Evolutionary conservation across 1,284 basidiomycete species (phyloP), one percentile per base, ranked within the genome.

Genomic region (Caloboletus inedulis): DNA sequence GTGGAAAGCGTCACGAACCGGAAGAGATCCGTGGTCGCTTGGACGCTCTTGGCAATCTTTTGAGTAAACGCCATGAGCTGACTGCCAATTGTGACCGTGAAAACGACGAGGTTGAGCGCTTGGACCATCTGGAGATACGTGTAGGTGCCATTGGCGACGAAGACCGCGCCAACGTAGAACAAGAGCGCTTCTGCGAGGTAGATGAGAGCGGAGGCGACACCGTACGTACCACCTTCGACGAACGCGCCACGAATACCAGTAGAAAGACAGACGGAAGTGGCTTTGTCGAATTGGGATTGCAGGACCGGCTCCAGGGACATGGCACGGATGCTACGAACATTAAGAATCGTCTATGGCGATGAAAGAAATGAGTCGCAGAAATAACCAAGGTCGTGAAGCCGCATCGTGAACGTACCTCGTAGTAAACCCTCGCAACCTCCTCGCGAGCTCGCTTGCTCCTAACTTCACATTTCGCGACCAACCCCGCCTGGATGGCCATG

Each of bases 41-140:
- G 85, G 9, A 85, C 76, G 33, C 88, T 81, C 71, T 92, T 92
- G 36, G 88, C 80, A 54, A 94, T 89, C 58, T 77, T 80, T 59
- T 92, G 85, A 37, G 92, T 87, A 73, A 94, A 95, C 27, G 84
- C 80, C 80, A 98, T 86, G 59, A 94, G 79, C 68, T 94, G 91
- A 23, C 87, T 85, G 2, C 92, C 92, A 58, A 97, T 96, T 3
- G 92, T 91, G 55, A 98, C 86, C 7, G 90, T 87, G 74, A 98
- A 98, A 35, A 98, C 85, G 52, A 98, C 88, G 53, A 98, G 78
- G 57, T 95, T 89, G 66, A 97, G 84, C 23, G 91, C 89, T 70
- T 94, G 81, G 42, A 97, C 81, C 88, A 98, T 92, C 58, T 86
- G 81, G 56, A 87, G 77, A 69, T 96, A 97, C 14, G 83, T 82